These are phyloP conservation scores for Begonia fuchsioides DNA, from an alignment of 306 rosid genomes.

Conservation along the genomic window DNA sequence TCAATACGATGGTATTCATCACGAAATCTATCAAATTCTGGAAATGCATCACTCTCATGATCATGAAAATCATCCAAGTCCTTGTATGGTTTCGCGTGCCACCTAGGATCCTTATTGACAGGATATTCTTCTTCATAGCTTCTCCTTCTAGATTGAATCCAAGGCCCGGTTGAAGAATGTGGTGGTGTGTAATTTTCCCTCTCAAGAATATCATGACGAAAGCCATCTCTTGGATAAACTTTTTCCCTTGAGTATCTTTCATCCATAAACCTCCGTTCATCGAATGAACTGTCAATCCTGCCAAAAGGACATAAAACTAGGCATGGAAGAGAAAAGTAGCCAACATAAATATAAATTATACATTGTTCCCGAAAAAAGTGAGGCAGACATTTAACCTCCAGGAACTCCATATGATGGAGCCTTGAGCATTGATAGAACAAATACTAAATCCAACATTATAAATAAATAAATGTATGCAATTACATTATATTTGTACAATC, in stretches of 20 bases:
- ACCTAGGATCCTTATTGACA: constrained; percentile 63
- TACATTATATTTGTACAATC: too few species aligned
- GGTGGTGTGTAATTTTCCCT: constrained; percentile 68
- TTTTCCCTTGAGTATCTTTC: constrained; percentile 71
- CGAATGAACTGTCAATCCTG: constrained; percentile 77
- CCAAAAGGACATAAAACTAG: constrained; percentile 31
- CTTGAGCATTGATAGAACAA: too few species aligned
- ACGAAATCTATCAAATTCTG: constrained; percentile 53
- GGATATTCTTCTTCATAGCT: constrained; percentile 68
- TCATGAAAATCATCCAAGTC: constrained; percentile 55
- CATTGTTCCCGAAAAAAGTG: neutral
- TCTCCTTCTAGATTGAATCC: constrained; percentile 75
- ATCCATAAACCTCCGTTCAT: constrained; percentile 72
- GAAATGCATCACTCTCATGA: constrained; percentile 41
- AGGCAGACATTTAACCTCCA: too few species aligned
- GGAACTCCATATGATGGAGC: too few species aligned
- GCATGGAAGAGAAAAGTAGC: constrained; percentile 28
- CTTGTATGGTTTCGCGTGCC: constrained; percentile 53
- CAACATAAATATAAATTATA: too few species aligned
- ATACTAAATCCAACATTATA: too few species aligned
- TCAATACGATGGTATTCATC: constrained; percentile 57
- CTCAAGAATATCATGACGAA: constrained; percentile 52
- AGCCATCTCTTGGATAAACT: constrained; percentile 51
- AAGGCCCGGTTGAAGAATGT: constrained; percentile 50
- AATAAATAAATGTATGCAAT: too few species aligned